phyloP scores from a whole-genome alignment of 805 yeast species.

The Lachancea sp. region DNA sequence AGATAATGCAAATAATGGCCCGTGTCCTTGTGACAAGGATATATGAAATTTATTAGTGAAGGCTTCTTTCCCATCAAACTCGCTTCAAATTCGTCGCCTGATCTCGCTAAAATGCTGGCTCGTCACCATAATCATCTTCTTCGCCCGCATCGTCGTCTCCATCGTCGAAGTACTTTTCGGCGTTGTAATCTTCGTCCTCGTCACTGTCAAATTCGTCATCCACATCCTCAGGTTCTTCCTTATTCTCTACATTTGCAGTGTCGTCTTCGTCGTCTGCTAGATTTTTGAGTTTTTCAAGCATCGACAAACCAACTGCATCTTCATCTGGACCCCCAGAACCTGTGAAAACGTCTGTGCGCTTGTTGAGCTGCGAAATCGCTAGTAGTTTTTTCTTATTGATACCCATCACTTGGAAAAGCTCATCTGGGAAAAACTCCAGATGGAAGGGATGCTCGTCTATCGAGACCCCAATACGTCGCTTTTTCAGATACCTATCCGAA shows the following conservation, averaged over 20 bases:
- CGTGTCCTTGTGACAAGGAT: conserved; percentile 38
- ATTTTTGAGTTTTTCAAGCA: conserved; percentile 44
- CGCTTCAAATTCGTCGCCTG: neutral
- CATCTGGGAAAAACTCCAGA: conserved; percentile 67
- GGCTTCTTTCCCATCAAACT: neutral
- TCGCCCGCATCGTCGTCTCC: conserved; percentile 46
- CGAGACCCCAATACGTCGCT: conserved; percentile 62
- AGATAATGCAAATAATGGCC: neutral
- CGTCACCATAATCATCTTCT: conserved; percentile 49
- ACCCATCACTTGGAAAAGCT: conserved; percentile 68
- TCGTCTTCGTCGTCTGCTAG: conserved; percentile 46
- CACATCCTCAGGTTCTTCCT: conserved; percentile 38
- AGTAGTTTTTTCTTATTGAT: conserved; percentile 47
- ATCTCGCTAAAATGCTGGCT: conserved; percentile 47
- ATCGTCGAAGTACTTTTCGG: conserved; percentile 57
- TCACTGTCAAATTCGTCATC: conserved; percentile 53
- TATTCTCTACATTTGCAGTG: conserved; percentile 20
- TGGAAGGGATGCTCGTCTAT: conserved; percentile 74
- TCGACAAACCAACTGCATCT: conserved; percentile 28
- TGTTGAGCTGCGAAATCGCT: conserved; percentile 35
- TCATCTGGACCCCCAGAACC: conserved; percentile 23
- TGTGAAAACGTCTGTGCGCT: conserved; percentile 23
- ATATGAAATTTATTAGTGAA: conserved; percentile 16
- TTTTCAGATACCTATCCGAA: conserved; percentile 71
- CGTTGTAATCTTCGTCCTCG: conserved; percentile 59